Conservation (phyloP, 2,329 filamentous ascomycete genomes). For the Talaromyces amestolkiae region DNA sequence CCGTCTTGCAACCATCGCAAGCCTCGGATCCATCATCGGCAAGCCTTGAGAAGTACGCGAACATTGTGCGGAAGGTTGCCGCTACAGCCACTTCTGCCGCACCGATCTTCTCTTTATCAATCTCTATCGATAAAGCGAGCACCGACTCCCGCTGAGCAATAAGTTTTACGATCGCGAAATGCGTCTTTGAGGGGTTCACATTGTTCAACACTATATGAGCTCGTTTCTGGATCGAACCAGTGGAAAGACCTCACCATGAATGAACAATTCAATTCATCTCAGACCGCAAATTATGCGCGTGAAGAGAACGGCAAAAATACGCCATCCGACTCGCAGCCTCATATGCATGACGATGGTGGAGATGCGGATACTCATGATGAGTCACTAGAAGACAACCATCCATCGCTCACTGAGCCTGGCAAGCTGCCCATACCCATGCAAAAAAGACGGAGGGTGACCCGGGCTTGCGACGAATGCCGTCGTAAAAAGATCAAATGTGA, state of each 20-base stretch:
- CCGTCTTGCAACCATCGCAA: background rate
- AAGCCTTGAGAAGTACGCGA: background rate
- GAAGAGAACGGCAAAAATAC: constrained; percentile 6
- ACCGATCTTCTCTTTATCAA: background rate
- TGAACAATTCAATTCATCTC: background rate
- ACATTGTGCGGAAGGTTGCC: background rate
- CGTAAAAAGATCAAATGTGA: constrained; percentile 87
- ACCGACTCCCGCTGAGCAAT: background rate
- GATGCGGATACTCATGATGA: constrained; percentile 17
- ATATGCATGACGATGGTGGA: constrained; percentile 20
- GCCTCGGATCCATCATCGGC: background rate
- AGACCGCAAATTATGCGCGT: background rate
- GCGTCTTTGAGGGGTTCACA: constrained; percentile 8
- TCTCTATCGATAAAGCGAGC: constrained; percentile 12
- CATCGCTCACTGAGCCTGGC: constrained; percentile 28
- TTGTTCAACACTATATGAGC: background rate
- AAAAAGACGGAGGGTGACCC: constrained; percentile 73
- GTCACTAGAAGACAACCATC: constrained; percentile 22
- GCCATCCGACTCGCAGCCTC: background rate
- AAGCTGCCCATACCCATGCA: constrained; percentile 58
- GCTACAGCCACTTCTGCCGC: background rate
- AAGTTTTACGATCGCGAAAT: constrained; percentile 4
- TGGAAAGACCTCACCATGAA: constrained; percentile 2
- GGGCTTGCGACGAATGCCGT: constrained; percentile 78
- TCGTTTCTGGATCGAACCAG: background rate